Evolutionary conservation across 768 basidiomycete species (phyloP), one percentile per base, ranked within the genome.

Genomic region (Sarcomyxa edulis): DNA sequence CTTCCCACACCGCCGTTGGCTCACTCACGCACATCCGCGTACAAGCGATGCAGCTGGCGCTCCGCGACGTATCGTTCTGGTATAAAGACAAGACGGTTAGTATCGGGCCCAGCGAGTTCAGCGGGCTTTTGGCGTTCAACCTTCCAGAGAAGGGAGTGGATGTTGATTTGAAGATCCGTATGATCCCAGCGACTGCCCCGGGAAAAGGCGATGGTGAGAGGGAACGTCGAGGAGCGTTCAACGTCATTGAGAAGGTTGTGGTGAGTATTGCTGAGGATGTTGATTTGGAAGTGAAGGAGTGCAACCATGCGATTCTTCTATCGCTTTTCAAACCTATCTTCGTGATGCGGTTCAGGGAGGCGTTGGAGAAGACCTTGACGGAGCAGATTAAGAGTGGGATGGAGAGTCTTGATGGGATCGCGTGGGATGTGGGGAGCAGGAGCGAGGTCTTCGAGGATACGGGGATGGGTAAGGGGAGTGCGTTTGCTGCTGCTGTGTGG

Each of bases 51-150:
- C 81, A 82, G 46, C 68, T 87, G 21, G 50, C 61, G 7, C 69
- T 86, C 31, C 60, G 68, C 42, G 76, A 86, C 22, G 72, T 87
- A 0, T 84, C 84, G 1, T 87, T 87, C 64, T 86, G 72, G 57
- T 86, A 82, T 58, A 71, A 69, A 25, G 83, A 87, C 58, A 77
- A 81, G 49, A 60, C 56, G 2, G 62, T 75, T 3, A 46, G 64
- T 2, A 40, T 83, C 29, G 69, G 74, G 1, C 80, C 80, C 0
- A 59, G 58, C 35, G 72, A 79, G 35, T 76, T 74, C 54, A 77
- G 71, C 1, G 84, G 84, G 0, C 63, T 84, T 23, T 60, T 84
- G 32, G 73, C 68, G 26, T 68, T 86, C 40, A 69, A 60, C 8
- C 68, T 87, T 6, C 84, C 84, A 0, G 68, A 71, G 2, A 72